Percentiles rank a stretch among this genome's conserved stretches.
Evolutionary conservation across 2,329 filamentous ascomycete species (phyloP).

Genomic region (Fusarium avenaceum): DNA sequence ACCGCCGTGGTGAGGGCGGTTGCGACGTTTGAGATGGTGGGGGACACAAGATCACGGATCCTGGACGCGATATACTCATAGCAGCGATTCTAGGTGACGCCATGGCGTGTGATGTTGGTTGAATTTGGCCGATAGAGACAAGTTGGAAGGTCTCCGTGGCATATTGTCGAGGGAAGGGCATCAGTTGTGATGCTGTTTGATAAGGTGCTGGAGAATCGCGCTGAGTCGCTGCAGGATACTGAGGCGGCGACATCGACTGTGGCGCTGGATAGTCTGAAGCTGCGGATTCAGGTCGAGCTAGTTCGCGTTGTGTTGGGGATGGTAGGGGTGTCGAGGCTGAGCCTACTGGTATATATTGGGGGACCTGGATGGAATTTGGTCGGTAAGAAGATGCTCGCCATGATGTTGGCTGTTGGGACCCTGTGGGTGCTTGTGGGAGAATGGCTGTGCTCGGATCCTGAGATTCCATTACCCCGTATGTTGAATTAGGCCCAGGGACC

Average conservation of each 20-base stretch:
- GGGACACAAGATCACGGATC: not conserved
- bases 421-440: not conserved
- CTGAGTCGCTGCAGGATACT: not conserved
- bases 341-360: not conserved
- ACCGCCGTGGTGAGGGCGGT: not conserved
- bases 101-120: not conserved
- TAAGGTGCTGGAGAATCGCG: not conserved
- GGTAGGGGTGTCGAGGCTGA: not conserved
- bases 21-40: not conserved
- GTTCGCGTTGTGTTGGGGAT: not conserved
- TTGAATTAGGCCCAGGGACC: not conserved
- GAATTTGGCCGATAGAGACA: not conserved
- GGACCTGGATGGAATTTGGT: not conserved
- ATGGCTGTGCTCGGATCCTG: not conserved
- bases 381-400: not conserved
- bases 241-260: not conserved
- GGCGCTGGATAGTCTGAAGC: not conserved
- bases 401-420: not conserved
- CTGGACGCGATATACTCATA: constrained; percentile 1
- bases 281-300: not conserved
- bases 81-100: not conserved
- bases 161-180: not conserved
- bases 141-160: not conserved
- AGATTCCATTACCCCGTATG: not conserved
- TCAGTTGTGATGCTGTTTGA: not conserved